phyloP scores from a whole-genome alignment of 345 rosid species.

The Theobroma cacao region DNA sequence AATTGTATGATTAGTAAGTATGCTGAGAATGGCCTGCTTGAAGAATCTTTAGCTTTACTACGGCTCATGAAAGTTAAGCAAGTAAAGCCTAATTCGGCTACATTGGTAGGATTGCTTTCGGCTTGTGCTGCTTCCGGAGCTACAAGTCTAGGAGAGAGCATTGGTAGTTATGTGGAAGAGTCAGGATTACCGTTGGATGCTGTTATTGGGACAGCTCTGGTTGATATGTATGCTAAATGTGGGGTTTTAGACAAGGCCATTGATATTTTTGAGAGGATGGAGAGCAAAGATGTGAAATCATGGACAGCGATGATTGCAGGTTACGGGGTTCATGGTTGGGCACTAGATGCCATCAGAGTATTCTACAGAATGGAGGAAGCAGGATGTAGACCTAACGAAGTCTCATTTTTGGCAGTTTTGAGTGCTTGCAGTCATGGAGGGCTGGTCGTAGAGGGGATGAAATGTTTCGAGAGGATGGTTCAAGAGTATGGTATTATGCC shows the following conservation, averaged over 20 bases:
- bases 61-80: slow-evolving; percentile 44
- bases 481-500: slow-evolving; percentile 38
- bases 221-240: slow-evolving; percentile 64
- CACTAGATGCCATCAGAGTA: slow-evolving; percentile 44
- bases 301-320: slow-evolving; percentile 65
- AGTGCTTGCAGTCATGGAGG: slow-evolving; percentile 75
- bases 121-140: slow-evolving; percentile 51
- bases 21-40: slow-evolving; percentile 49
- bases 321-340: slow-evolving; percentile 55
- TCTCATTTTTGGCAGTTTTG: slow-evolving; percentile 61
- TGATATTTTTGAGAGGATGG: slow-evolving; percentile 40
- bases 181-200: slow-evolving; percentile 46
- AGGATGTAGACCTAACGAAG: slow-evolving; percentile 49
- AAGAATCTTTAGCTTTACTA: slow-evolving; percentile 47
- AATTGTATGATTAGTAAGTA: slow-evolving; percentile 64
- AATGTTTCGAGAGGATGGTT: slow-evolving; percentile 54
- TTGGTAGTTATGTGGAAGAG: slow-evolving; percentile 35
- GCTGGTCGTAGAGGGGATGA: slow-evolving; percentile 45
- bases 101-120: slow-evolving; percentile 53
- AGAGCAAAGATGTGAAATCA: slow-evolving; percentile 52
- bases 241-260: slow-evolving; percentile 51
- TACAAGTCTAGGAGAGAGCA: slow-evolving; percentile 28
- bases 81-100: slow-evolving; percentile 47
- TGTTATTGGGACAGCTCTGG: slow-evolving; percentile 54
- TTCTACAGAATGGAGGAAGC: slow-evolving; percentile 51